These are phyloP conservation scores for Kwoniella pini DNA, from an alignment of 768 basidiomycete species.

Conservation along the genomic window DNA sequence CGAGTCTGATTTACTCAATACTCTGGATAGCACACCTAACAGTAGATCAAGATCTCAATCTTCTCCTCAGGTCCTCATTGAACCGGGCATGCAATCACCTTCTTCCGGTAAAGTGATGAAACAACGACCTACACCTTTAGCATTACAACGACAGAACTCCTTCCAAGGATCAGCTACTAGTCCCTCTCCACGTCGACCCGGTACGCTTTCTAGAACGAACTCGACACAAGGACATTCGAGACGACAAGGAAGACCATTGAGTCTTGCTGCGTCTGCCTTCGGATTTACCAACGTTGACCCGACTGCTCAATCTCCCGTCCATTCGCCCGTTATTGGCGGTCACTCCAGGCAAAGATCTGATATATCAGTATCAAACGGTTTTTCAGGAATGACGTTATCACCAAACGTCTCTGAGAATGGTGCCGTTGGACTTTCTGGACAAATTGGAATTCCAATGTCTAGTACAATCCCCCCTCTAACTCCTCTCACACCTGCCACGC, in stretches of 20 bases:
- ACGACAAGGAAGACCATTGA: constrained; percentile 33
- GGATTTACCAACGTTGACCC: constrained; percentile 49
- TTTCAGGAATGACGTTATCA: constrained; percentile 50
- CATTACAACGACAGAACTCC: constrained; percentile 48
- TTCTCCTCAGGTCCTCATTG: constrained; percentile 41
- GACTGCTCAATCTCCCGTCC: constrained; percentile 31
- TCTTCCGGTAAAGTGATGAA: constrained; percentile 47
- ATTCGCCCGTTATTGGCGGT: constrained; percentile 29
- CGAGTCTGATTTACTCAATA: constrained; percentile 34
- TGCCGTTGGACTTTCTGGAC: background rate
- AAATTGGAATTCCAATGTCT: constrained; percentile 17
- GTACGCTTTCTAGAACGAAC: constrained; percentile 40
- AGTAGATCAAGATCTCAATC: constrained; percentile 48
- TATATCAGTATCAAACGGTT: constrained; percentile 30
- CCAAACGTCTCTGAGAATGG: constrained; percentile 39
- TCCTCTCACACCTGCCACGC: constrained; percentile 35
- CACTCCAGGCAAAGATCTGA: constrained; percentile 46
- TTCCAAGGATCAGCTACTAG: constrained; percentile 41
- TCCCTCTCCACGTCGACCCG: constrained; percentile 48
- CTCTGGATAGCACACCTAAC: constrained; percentile 26
- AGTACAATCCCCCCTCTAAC: constrained; percentile 39
- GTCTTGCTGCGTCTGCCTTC: constrained; percentile 52
- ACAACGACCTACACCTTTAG: constrained; percentile 38
- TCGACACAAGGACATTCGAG: constrained; percentile 34
- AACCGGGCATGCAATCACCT: constrained; percentile 31